Conservation (phyloP, 2,329 filamentous ascomycete genomes). For the Claviceps monticola region DNA sequence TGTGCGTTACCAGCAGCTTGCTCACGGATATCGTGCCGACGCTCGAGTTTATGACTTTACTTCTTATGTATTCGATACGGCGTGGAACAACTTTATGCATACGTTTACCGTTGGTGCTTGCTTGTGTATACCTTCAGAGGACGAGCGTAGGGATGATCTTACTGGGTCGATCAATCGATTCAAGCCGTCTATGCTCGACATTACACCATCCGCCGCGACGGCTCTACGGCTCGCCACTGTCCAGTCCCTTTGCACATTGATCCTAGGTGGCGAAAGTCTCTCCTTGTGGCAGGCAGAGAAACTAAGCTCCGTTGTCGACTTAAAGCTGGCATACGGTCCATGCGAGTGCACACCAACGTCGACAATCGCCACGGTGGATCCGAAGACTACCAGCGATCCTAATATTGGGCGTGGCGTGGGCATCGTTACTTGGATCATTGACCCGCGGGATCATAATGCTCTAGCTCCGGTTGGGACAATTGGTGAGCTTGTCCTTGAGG, state of each 20-base stretch:
- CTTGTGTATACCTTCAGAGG: slow-evolving; percentile 9
- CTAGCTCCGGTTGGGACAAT: slow-evolving; percentile 14
- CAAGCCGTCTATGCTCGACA: slow-evolving; percentile 1
- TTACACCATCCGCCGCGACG: slow-evolving; percentile 2
- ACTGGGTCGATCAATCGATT: slow-evolving; percentile 3
- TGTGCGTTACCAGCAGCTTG: slow-evolving; percentile 8
- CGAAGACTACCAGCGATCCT: not conserved
- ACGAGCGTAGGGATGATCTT: slow-evolving; percentile 5
- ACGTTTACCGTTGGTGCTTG: slow-evolving; percentile 6
- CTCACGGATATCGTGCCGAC: slow-evolving; percentile 7
- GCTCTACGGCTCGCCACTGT: not conserved
- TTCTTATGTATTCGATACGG: slow-evolving; percentile 5
- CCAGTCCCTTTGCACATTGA: slow-evolving; percentile 1
- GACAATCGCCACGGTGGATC: not conserved
- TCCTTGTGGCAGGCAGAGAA: not conserved
- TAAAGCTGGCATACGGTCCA: slow-evolving; percentile 10
- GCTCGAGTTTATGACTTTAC: slow-evolving; percentile 9
- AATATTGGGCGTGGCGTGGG: slow-evolving; percentile 2
- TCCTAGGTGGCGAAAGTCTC: slow-evolving; percentile 1
- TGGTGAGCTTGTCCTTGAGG: slow-evolving; percentile 24
- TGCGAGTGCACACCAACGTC: slow-evolving; percentile 8
- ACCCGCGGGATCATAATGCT: slow-evolving; percentile 11
- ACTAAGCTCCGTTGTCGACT: not conserved
- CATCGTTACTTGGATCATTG: slow-evolving; percentile 15
- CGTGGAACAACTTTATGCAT: slow-evolving; percentile 3